These are phyloP conservation scores for Andrographis paniculata DNA, from an alignment of 305 asterid species.

Conservation along the genomic window DNA sequence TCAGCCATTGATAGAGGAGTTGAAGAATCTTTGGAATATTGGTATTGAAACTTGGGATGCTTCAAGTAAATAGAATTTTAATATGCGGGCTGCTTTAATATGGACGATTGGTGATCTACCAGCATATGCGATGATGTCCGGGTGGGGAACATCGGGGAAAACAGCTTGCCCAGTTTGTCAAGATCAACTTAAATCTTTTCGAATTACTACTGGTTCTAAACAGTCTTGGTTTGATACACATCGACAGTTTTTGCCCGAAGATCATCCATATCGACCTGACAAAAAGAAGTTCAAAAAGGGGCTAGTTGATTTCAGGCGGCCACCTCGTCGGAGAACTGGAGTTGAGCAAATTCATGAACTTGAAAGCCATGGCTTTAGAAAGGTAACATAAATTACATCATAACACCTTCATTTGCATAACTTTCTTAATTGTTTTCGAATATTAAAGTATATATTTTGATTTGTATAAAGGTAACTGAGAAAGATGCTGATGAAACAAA, in stretches of 20 bases:
- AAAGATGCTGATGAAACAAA: too few relatives aligned
- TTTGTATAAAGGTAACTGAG: too few relatives aligned
- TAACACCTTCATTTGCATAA: too few relatives aligned
- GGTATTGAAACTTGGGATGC: not conserved
- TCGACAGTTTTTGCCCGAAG: not conserved
- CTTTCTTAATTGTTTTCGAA: too few relatives aligned
- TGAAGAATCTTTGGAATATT: not conserved
- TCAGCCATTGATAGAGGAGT: not conserved
- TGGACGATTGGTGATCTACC: not conserved
- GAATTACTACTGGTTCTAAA: not conserved
- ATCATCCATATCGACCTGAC: not conserved
- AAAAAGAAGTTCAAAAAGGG: not conserved
- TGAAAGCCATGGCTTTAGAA: too few relatives aligned
- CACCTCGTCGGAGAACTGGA: too few relatives aligned
- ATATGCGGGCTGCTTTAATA: not conserved
- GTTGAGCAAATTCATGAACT: too few relatives aligned
- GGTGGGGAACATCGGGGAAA: not conserved
- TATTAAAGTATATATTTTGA: too few relatives aligned
- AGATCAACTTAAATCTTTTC: not conserved
- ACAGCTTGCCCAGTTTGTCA: not conserved
- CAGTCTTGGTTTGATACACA: not conserved
- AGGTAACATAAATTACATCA: too few relatives aligned
- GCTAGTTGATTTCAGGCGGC: not conserved
- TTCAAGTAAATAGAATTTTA: not conserved
- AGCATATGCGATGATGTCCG: not conserved